Base-by-base conservation (phyloP, 768 basidiomycete genomes). In the Mycena floridula region DNA sequence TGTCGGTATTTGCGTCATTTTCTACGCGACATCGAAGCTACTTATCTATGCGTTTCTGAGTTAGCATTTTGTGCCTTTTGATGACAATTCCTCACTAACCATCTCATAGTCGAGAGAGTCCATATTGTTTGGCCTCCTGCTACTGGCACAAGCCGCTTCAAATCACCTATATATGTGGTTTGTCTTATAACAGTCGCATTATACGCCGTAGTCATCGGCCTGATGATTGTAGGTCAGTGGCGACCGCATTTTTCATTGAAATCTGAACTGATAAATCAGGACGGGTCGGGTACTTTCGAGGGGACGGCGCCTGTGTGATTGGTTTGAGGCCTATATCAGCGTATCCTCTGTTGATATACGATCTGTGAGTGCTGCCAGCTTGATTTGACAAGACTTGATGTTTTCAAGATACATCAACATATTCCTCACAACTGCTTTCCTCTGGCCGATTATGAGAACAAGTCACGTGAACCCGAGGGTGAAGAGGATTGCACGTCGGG, bases 31-130 rank as follows among this genome's bases (percentile, higher is more conserved):
- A 9, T 66, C 70, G 5, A 73, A 76, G 48, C 42, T 75, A 6
- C 62, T 75, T 32, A 69, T 76, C 7, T 78, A 76, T 50, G 56
- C 64, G 4, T 77, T 75, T 50, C 63, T 76, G 16, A 61, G 66
- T 66, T 37, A 27, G 65, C 59, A 42, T 41, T 43, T 37, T 23
- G 9, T 43, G 26, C 22, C 26, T 47, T 37, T 43, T 22, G 23
- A 40, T 44, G 36, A n/a, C 15, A 27, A 38, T 38, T 24, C 24
- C 4, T 13, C 26, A 26, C 37, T 49, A 15, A 18, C 37, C 42
- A 35, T 4, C 15, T n/a, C 7, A 7, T 45, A 74, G 72, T 68
- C 18, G 72, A 74, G 51, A 68, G 68, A 35, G 69, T 73, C 16
- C 66, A 73, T 48, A 62, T 73, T 36, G 70, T 74, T 2, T 74